Percentiles rank a stretch among this genome's conserved stretches.
Evolutionary conservation across 768 basidiomycete species (phyloP).

Genomic region (Rhodotorula sphaerocarpa): DNA sequence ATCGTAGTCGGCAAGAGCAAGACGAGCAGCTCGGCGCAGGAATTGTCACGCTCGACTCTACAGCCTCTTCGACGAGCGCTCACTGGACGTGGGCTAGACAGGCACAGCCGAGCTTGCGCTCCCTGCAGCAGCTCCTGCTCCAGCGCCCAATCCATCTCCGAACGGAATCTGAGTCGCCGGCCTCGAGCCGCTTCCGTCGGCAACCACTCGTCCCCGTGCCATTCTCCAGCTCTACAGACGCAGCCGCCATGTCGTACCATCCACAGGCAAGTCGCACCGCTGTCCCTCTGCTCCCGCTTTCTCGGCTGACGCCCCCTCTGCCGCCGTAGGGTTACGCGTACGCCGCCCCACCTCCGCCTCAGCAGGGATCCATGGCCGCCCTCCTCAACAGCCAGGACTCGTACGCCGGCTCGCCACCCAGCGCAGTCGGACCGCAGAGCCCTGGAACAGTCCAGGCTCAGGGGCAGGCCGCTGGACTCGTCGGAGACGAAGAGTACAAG

Average conservation of each 20-base stretch:
- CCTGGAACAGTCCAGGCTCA: slow-evolving; percentile 5
- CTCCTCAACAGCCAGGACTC: slow-evolving; percentile 20
- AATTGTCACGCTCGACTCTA: too few species aligned
- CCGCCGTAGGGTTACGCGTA: slow-evolving; percentile 9
- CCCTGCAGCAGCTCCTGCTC: too few species aligned
- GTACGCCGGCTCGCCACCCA: not conserved
- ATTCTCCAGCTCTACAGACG: not conserved
- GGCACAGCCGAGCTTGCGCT: too few species aligned
- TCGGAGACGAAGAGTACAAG: slow-evolving; percentile 36
- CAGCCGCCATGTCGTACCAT: slow-evolving; percentile 15
- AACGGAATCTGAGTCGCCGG: too few species aligned
- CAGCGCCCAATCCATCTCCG: too few species aligned
- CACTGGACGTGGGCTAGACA: too few species aligned
- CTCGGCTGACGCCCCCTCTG: not conserved
- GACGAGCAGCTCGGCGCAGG: too few species aligned
- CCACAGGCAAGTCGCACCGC: not conserved
- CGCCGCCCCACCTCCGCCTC: not conserved
- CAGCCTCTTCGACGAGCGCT: too few species aligned
- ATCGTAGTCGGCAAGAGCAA: too few species aligned
- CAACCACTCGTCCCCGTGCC: not conserved
- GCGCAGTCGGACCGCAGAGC: not conserved
- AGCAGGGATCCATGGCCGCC: not conserved
- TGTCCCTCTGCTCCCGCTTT: not conserved
- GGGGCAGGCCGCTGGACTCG: not conserved
- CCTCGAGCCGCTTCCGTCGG: not conserved